These are phyloP conservation scores for Biscutella auriculata DNA, from an alignment of 441 rosid species.

Conservation along the genomic window DNA sequence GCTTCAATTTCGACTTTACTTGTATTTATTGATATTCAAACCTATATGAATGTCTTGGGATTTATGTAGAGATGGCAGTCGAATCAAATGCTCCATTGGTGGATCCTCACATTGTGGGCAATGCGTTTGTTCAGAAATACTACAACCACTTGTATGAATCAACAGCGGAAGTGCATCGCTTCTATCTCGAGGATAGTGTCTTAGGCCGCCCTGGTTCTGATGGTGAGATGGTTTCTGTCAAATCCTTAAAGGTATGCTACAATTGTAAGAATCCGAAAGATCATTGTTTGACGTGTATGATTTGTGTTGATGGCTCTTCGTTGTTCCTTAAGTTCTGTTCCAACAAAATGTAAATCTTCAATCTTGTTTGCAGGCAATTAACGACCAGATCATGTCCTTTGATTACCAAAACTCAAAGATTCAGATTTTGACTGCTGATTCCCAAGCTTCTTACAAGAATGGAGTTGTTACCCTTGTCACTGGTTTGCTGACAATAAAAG, in stretches of 20 bases:
- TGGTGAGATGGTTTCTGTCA: constrained; percentile 41
- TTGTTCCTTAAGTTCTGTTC: background rate
- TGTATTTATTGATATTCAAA: too few species aligned
- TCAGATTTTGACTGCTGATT: constrained; percentile 40
- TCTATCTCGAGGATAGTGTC: constrained; percentile 38
- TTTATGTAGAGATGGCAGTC: constrained; percentile 31
- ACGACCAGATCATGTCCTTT: constrained; percentile 36
- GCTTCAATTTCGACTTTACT: background rate
- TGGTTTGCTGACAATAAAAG: constrained; percentile 34
- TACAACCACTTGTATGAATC: constrained; percentile 26
- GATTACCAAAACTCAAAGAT: constrained; percentile 29
- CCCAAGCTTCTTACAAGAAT: constrained; percentile 32
- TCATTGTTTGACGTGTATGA: background rate
- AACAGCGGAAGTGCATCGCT: constrained; percentile 30
- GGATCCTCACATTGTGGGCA: constrained; percentile 38
- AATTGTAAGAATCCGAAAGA: background rate
- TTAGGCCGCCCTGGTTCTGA: constrained; percentile 34
- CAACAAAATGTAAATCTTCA: background rate
- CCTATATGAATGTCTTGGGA: background rate
- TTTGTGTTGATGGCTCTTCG: background rate
- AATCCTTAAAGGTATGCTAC: constrained; percentile 27
- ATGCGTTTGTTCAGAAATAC: constrained; percentile 40
- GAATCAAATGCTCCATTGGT: constrained; percentile 25
- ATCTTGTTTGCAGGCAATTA: constrained; percentile 30
- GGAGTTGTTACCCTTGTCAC: constrained; percentile 44